These are phyloP conservation scores for Lolium perenne DNA, from an alignment of 176 grass and related monocot species.

Conservation along the genomic window DNA sequence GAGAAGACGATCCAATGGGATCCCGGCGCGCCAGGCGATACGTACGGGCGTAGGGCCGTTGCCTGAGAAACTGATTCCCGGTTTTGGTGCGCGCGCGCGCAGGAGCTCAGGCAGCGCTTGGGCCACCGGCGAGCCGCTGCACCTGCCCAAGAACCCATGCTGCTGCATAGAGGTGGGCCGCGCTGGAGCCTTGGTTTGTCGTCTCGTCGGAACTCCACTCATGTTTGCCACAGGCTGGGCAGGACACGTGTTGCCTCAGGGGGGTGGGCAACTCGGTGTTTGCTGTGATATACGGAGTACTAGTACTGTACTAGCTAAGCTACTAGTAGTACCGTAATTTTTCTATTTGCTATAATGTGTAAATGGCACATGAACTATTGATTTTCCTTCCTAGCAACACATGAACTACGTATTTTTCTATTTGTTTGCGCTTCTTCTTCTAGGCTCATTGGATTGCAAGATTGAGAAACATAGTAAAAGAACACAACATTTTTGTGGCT, in stretches of 20 bases:
- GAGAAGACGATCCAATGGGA: background rate
- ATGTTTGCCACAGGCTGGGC: background rate
- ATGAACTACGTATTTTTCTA: too few species aligned
- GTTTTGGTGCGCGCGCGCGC: background rate
- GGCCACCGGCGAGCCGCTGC: background rate
- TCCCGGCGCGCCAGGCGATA: slow-evolving; percentile 1
- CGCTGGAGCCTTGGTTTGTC: background rate
- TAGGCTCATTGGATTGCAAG: too few species aligned
- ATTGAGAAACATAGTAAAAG: too few species aligned
- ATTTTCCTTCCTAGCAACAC: too few species aligned
- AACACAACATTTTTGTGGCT: too few species aligned
- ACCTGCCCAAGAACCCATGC: slow-evolving; percentile 9
- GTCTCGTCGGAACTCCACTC: background rate
- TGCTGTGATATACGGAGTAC: background rate
- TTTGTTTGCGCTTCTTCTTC: too few species aligned
- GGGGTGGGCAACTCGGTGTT: background rate
- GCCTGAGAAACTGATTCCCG: background rate
- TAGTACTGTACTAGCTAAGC: too few species aligned
- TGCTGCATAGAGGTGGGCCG: background rate
- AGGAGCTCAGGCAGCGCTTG: background rate
- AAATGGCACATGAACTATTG: too few species aligned
- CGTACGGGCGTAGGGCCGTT: background rate
- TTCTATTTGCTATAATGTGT: background rate
- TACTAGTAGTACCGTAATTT: too few species aligned
- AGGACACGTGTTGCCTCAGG: slow-evolving; percentile 11